Evolutionary conservation across 1,284 basidiomycete species (phyloP).

Genomic region (Puccinia hordei): DNA sequence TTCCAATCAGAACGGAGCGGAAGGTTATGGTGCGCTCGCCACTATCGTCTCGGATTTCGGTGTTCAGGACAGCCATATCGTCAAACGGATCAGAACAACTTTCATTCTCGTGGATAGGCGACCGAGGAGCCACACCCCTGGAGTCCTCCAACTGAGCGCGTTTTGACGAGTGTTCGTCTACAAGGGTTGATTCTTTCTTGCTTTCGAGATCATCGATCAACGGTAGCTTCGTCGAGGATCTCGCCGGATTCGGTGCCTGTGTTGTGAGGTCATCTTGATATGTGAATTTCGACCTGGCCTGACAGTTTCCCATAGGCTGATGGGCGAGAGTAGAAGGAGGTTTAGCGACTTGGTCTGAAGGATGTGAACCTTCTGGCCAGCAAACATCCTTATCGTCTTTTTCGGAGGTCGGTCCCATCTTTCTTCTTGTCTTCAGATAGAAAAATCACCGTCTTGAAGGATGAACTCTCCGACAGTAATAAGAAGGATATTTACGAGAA

Average conservation of each 20-base stretch:
- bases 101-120: not conserved
- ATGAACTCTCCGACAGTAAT: not conserved
- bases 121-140: not conserved
- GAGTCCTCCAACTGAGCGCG: not conserved
- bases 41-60: slow-evolving; percentile 29
- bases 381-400: not conserved
- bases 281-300: slow-evolving; percentile 2
- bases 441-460: not conserved
- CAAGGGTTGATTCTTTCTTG: not conserved
- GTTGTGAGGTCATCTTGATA: slow-evolving; percentile 5
- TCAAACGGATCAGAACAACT: slow-evolving; percentile 40
- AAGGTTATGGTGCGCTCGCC: slow-evolving; percentile 18
- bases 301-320: not conserved
- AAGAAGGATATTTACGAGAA: not conserved
- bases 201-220: not conserved
- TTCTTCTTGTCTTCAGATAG: not conserved
- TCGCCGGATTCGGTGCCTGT: not conserved
- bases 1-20: slow-evolving; percentile 25
- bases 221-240: not conserved
- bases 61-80: slow-evolving; percentile 31
- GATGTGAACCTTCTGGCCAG: slow-evolving; percentile 1
- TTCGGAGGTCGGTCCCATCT: not conserved
- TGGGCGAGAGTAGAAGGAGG: not conserved
- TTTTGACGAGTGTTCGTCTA: not conserved
- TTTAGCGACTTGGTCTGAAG: not conserved